phyloP scores from a whole-genome alignment of 805 yeast genomes.

The Tetrapisispora phaffii region DNA sequence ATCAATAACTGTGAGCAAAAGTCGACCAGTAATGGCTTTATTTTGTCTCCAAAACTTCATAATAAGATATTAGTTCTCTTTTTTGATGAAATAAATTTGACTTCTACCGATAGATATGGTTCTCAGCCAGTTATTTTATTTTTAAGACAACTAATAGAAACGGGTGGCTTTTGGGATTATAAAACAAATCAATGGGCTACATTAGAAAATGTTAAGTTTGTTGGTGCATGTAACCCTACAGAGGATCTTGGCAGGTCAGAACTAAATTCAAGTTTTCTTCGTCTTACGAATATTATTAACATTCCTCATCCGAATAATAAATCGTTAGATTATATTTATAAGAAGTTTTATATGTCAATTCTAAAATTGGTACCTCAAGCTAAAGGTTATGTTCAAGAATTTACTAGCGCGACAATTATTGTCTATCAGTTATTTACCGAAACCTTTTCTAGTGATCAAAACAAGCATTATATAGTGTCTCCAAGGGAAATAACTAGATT shows the following conservation, averaged over 20 bases:
- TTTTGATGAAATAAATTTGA: conserved; percentile 87
- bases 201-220: conserved; percentile 58
- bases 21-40: conserved; percentile 36
- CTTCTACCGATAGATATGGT: conserved; percentile 59
- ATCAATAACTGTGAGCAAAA: not conserved
- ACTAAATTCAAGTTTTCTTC: conserved; percentile 50
- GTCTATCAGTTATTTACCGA: conserved; percentile 41
- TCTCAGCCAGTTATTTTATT: conserved; percentile 64
- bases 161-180: conserved; percentile 67
- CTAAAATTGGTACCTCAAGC: conserved; percentile 53
- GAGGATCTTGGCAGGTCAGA: conserved; percentile 63
- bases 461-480: conserved; percentile 62
- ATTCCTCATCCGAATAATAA: conserved; percentile 66
- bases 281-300: conserved; percentile 56
- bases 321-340: conserved; percentile 62
- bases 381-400: conserved; percentile 39
- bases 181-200: conserved; percentile 55
- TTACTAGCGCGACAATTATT: conserved; percentile 59
- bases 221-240: conserved; percentile 94
- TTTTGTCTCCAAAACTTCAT: conserved; percentile 46
- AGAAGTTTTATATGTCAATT: conserved; percentile 44
- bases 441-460: conserved; percentile 31
- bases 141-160: conserved; percentile 64
- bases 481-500: conserved; percentile 90
- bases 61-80: conserved; percentile 73